A percentile compares a stretch with the other conserved stretches of the same genome.
Conservation (phyloP, 139 green algal species). For the Asterochloris erici region DNA sequence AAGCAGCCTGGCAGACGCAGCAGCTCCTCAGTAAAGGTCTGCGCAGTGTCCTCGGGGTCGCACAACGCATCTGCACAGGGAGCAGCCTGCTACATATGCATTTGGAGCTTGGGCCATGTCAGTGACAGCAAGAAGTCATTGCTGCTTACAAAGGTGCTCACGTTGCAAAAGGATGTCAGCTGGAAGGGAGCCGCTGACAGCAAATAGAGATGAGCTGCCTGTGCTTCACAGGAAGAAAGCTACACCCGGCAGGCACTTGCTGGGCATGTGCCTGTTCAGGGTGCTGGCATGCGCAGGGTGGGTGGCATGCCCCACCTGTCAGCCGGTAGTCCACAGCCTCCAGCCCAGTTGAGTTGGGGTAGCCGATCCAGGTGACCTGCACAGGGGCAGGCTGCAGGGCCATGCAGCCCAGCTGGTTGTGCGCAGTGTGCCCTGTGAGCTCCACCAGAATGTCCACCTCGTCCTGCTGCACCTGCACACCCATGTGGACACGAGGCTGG, state of each 20-base stretch:
- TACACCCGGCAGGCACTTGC: too few relatives aligned
- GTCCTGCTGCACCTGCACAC: slow-evolving; percentile 57
- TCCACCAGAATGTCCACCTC: slow-evolving; percentile 94
- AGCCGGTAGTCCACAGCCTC: slow-evolving; percentile 84
- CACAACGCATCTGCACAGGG: slow-evolving; percentile 50
- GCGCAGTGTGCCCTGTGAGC: slow-evolving; percentile 94
- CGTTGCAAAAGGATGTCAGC: too few relatives aligned
- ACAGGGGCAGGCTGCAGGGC: slow-evolving; percentile 82
- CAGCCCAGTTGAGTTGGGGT: slow-evolving; percentile 96
- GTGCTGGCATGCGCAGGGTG: too few relatives aligned
- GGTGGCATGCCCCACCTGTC: slow-evolving; percentile 42
- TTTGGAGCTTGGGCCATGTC: too few relatives aligned
- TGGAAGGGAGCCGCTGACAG: too few relatives aligned
- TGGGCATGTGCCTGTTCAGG: too few relatives aligned
- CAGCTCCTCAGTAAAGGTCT: slow-evolving; percentile 79
- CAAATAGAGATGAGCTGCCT: too few relatives aligned
- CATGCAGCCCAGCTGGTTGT: slow-evolving; percentile 90
- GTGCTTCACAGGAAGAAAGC: too few relatives aligned
- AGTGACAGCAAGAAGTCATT: too few relatives aligned
- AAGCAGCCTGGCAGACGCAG: slow-evolving; percentile 90
- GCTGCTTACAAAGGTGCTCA: too few relatives aligned
- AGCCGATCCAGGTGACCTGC: slow-evolving; percentile 97
- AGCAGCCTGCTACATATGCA: not conserved
- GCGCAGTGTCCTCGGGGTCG: slow-evolving; percentile 67
- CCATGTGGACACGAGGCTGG: not conserved